Evolutionary conservation across 345 rosid genomes (phyloP), one percentile per base, ranked within the genome.

Genomic region (Adansonia digitata): DNA sequence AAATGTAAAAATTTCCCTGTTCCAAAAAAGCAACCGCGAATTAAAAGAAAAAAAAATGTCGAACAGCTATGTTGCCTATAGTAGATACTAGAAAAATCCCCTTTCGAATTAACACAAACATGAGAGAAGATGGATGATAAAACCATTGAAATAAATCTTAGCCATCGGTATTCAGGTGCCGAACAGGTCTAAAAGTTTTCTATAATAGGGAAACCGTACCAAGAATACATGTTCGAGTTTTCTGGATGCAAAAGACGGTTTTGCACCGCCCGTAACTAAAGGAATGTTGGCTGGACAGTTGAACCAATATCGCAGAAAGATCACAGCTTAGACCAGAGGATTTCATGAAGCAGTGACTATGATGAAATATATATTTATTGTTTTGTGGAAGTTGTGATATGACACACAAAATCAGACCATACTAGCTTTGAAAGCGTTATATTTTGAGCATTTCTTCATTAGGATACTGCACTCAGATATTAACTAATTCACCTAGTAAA

Each of bases 211-310:
- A 18, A 62, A 67, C 37, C 39, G 31, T 46, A 43, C 56, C 72
- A 68, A 68, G 72, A 68, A 68, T 68, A 68, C n/a, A n/a, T n/a
- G n/a, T 46, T 68, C 13, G 27, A 45, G 4, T 68, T 68, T 68
- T 49, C 20, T 7, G 55, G 5, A 5, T 15, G 52, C 51, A 64
- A n/a, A n/a, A n/a, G n/a, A n/a, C n/a, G n/a, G n/a, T n/a, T n/a
- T n/a, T 59, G n/a, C 64, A 27, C 35, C 37, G 29, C 4, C 64
- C 29, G 64, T n/a, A 59, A 64, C 10, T 39, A 9, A 20, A 20
- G 29, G 49, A 39, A 64, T 39, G 65, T 57, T 57, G 35, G 37
- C 22, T 15, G 40, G 10, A 8, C 20, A 60, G 9, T 29, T 60
- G 39, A 34, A 61, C 66, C 40, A 61, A 61, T n/a, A n/a, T 17